Base-by-base conservation (phyloP, 257 asterid species). In the Primulina tabacum region DNA sequence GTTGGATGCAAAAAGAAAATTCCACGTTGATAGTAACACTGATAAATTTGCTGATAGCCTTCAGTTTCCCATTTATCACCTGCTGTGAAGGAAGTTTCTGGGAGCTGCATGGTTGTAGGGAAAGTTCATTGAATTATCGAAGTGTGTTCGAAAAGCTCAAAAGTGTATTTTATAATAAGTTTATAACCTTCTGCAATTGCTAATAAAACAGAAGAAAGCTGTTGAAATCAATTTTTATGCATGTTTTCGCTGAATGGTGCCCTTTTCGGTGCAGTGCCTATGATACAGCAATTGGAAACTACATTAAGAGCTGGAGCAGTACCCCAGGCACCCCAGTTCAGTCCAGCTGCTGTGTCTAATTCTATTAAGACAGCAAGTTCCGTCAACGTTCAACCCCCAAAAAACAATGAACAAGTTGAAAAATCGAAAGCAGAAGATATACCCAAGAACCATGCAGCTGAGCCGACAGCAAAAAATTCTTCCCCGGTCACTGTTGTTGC, bases 211-310 rank as follows among this genome's bases (percentile, higher is more conserved):
- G 12, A 43, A 43, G 14, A 38, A 43, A 43, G n/a, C n/a, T 43
- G 53, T 43, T 11, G 12, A 38, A 43, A 43, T 11, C 53, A 12
- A 38, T 10, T 10, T 24, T 6, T 33, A n/a, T 62, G 18, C 47
- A 32, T 2, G 50, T 38, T 10, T 38, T 38, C 50, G 1, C 50
- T 38, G 50, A 43, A 43, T 43, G 38, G 4, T 43, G 53, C 53
- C 4, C 16, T 10, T 38, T 67, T 8, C 26, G 38, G 21, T 79
- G 87, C 89, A 92, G 96, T 89, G 96, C 98, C 98, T 17, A 86
- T 89, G 98, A 88, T 92, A 68, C 96, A 88, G 72, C 92, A 88
- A 70, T 50, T 92, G 69, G 98, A 92, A 84, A 60, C 87, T 34
- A 86, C 97, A 14, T 47, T 92, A 72, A 81, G 88, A 77, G 92